These are phyloP conservation scores for Calonectria fujianensis DNA, from an alignment of 2,329 filamentous ascomycete genomes.

Conservation along the genomic window DNA sequence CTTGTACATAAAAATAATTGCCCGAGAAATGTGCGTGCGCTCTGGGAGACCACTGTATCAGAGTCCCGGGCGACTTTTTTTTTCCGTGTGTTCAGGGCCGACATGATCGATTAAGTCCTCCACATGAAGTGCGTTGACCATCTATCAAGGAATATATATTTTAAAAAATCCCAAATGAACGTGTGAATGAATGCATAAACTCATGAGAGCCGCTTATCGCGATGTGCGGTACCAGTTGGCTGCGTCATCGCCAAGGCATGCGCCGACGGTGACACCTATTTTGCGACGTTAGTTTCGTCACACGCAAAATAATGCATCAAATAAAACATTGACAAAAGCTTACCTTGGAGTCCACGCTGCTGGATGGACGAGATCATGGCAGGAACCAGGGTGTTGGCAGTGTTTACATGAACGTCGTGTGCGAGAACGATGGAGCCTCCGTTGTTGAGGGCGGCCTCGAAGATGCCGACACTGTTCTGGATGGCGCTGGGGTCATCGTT, in stretches of 20 bases:
- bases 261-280: conserved; percentile 53
- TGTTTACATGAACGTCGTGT: conserved; percentile 67
- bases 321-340: not conserved
- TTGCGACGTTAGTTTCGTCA: conserved; percentile 1
- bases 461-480: conserved; percentile 44
- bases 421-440: conserved; percentile 68
- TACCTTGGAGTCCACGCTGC: conserved; percentile 11
- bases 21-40: not conserved
- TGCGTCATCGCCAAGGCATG: conserved; percentile 48
- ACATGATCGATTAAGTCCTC: conserved; percentile 15
- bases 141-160: not conserved
- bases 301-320: not conserved
- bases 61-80: not conserved
- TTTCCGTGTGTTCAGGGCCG: not conserved
- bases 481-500: conserved; percentile 54
- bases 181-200: not conserved
- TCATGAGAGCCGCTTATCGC: conserved; percentile 12
- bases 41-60: not conserved
- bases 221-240: conserved; percentile 33
- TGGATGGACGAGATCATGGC: conserved; percentile 29
- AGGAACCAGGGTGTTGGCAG: conserved; percentile 57
- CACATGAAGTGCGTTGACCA: conserved; percentile 1
- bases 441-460: conserved; percentile 55
- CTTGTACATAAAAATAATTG: conserved; percentile 21
- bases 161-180: not conserved